Evolutionary conservation across 441 rosid genomes (phyloP), one percentile per base, ranked within the genome.

Genomic region (Cnidoscolus chayamansa): DNA sequence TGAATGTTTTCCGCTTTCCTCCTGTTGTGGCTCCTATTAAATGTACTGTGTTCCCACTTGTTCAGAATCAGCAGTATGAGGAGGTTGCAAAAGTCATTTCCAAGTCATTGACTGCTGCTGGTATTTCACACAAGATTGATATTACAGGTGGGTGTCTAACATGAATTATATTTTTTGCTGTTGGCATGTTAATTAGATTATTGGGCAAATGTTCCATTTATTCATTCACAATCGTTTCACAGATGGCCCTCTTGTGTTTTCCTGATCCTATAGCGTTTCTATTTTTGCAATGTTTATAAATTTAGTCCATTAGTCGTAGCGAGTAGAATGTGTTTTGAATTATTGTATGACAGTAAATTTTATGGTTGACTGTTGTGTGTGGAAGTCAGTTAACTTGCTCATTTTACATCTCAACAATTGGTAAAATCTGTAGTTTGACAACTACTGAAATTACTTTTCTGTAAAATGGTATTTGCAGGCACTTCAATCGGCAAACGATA

Each of bases 401-500:
- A 40, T 40, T 40, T 40, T 40, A 40, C 7, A 40, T 63, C 53
- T n/a, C 17, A 15, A 15, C 20, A 30, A 66, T 58, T 32, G 48
- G 32, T 17, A 10, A 32, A 40, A 45, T 53, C 35, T 60, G 4
- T 48, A 17, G 12, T 60, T 51, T 17, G 12, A 8, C 40, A 16
- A 16, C 54, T 49, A 1, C 12, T 64, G 19, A 6, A 51, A 20
- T 43, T 47, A 32, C 58, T 20, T 48, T 48, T 37, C 53, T 20
- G 49, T 75, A 35, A 2, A 13, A 17, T 69, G 58, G 10, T 68
- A 65, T 71, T 49, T 53, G 20, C 84, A 88, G 91, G 91, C 13
- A 88, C 90, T 55, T 88, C 96, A 31, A 88, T 90, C 2, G 96
- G 93, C 55, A 90, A 90, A 78, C 81, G 91, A 67, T 90, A 90